Conservation (phyloP, 306 rosid species). For the Quercus suber region DNA sequence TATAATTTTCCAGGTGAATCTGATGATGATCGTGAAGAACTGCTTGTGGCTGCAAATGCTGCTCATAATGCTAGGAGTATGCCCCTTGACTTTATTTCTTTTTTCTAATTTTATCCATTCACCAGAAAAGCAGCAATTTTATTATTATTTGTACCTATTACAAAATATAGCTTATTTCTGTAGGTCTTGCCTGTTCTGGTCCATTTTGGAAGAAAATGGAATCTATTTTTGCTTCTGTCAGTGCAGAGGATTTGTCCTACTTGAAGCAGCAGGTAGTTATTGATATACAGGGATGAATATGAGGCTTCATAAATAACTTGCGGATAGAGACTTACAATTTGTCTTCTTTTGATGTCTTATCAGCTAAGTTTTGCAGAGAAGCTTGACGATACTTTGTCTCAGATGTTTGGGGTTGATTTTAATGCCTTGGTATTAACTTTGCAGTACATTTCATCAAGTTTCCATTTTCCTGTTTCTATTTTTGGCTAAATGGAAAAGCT, state of each 20-base stretch:
- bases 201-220: constrained; percentile 83
- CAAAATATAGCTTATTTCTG: constrained; percentile 32
- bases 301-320: neutral
- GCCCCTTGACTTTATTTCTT: constrained; percentile 34
- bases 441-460: constrained; percentile 12
- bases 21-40: constrained; percentile 78
- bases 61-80: constrained; percentile 73
- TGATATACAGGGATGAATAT: constrained; percentile 21
- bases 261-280: constrained; percentile 73
- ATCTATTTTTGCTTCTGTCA: constrained; percentile 56
- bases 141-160: constrained; percentile 17
- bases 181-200: constrained; percentile 68
- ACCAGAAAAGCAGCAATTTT: constrained; percentile 12
- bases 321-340: constrained; percentile 26
- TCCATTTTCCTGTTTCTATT: constrained; percentile 16
- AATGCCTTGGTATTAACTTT: constrained; percentile 52
- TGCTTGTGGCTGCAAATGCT: constrained; percentile 63
- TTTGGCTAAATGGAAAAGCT: constrained; percentile 3
- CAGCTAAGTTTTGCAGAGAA: constrained; percentile 70
- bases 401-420: constrained; percentile 49
- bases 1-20: constrained; percentile 67
- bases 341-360: constrained; percentile 25
- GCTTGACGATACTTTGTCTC: constrained; percentile 56
- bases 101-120: neutral
- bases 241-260: constrained; percentile 63